Conservation (phyloP, 2,329 filamentous ascomycete species). For the Fusarium sp. region DNA sequence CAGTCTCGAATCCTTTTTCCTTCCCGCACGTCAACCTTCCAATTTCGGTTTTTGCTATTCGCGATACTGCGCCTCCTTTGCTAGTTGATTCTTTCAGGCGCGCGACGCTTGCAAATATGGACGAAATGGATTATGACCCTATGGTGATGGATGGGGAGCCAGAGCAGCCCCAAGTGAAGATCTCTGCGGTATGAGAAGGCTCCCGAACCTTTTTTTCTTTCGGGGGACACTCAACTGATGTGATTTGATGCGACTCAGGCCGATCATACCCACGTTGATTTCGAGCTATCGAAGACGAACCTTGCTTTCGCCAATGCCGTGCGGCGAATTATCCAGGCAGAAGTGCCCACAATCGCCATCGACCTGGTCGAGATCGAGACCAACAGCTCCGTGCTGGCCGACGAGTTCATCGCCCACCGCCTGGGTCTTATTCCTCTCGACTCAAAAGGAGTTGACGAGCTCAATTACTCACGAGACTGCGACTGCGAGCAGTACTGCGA, state of each 20-base stretch:
- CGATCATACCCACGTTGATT: conserved; percentile 84
- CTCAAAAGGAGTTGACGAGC: conserved; percentile 82
- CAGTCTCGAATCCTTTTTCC: not conserved
- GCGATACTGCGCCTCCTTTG: conserved; percentile 8
- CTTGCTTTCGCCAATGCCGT: conserved; percentile 93
- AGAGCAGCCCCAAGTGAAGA: conserved; percentile 68
- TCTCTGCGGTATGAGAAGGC: conserved; percentile 63
- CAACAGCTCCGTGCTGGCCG: conserved; percentile 95
- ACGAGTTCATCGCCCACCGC: conserved; percentile 95
- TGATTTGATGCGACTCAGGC: conserved; percentile 65
- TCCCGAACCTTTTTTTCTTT: conserved; percentile 6
- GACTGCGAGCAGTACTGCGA: conserved; percentile 97
- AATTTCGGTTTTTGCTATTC: not conserved
- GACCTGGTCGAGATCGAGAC: conserved; percentile 92
- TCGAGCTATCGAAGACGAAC: conserved; percentile 89
- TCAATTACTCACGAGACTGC: conserved; percentile 92
- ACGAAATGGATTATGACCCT: conserved; percentile 69
- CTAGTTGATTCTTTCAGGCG: conserved; percentile 16
- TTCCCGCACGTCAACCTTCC: not conserved
- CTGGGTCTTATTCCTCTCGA: conserved; percentile 90
- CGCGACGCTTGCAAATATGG: conserved; percentile 48
- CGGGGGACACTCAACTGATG: conserved; percentile 27
- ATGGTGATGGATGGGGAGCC: conserved; percentile 70
- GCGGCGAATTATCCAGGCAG: conserved; percentile 89
- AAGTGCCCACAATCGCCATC: conserved; percentile 94